Base-by-base conservation (phyloP, 2,329 filamentous ascomycete genomes). In the Boeremia exigua region DNA sequence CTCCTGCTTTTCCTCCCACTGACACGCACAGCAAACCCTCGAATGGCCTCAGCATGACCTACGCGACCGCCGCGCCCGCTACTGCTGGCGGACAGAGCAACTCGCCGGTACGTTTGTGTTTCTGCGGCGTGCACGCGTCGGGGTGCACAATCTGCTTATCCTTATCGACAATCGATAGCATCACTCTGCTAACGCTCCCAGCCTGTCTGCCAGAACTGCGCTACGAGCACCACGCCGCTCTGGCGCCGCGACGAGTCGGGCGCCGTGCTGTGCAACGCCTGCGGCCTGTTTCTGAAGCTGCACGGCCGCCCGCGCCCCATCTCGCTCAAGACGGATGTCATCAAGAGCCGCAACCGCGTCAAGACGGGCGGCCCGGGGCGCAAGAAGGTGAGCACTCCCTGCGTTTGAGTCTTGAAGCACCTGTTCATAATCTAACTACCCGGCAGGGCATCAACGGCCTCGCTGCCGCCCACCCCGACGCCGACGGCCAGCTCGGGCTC, bases 221-320 rank as follows among this genome's bases (percentile, higher is more conserved):
- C 87, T 62, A 99, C 95, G 39, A 96, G 92, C 37, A 98, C 93
- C 48, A 99, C 95, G 40, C 95, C 95, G 37, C 81, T 99, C 74
- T 99, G 95, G 95, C 91, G 95, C 69, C 89, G 95, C 80, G 95
- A 99, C 83, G 95, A 99, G 81, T 87, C 89, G 70, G 95, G 95
- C 65, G 90, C 92, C 0, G 94, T 99, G 33, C 89, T 99, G 48
- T 99, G 95, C 87, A 99, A 99, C 80, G 95, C 95, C 71, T 99
- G 95, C 78, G 95, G 95, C 57, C 85, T 99, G 54, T 99, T 98
- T 78, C 85, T 98, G 70, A 99, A 99, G 84, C 84, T 99, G 66
- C 95, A 99, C 75, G 93, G 93, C 62, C 90, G 93, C 25, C 87
- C 95, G 58, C 88, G 95, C 53, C 95, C 95, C 66, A 97, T 96